Percentiles rank a stretch among this genome's conserved stretches.
phyloP scores from a whole-genome alignment of 352 stramenopile species.

The Blastocystis sp. region DNA sequence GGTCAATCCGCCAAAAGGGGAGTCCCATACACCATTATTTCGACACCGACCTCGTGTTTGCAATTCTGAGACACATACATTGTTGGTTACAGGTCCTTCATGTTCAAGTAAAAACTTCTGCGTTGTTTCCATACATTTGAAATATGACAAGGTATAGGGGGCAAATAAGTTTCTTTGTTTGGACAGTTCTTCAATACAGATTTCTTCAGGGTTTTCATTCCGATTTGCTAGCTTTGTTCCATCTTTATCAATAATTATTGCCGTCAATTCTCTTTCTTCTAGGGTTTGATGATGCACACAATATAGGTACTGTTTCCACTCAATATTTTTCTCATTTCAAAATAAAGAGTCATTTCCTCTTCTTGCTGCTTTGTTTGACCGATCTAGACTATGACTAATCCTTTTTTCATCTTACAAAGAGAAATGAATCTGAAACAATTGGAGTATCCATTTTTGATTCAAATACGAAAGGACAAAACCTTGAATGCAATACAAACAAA shows the following conservation, averaged over 20 bases:
- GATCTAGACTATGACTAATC: background rate
- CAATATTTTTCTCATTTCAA: conserved; percentile 28
- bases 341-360: conserved; percentile 5
- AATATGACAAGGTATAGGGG: background rate
- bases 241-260: background rate
- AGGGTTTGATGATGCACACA: background rate
- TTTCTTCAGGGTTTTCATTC: background rate
- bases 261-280: background rate
- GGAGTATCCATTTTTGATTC: background rate
- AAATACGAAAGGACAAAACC: background rate
- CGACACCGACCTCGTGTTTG: conserved; percentile 18
- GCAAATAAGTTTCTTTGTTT: background rate
- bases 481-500: background rate
- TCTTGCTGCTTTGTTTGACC: conserved; percentile 17
- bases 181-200: background rate
- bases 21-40: conserved; percentile 6
- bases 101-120: conserved; percentile 19
- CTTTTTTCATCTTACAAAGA: background rate
- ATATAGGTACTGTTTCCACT: background rate
- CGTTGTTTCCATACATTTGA: conserved; percentile 17
- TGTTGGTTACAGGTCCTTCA: conserved; percentile 28
- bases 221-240: background rate
- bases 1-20: conserved; percentile 11
- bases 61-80: conserved; percentile 9
- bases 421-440: background rate